Percentiles rank a stretch among this genome's conserved stretches.
Conservation (phyloP, 1,139 yeast species). For the Sugiyamaella pinicola region DNA sequence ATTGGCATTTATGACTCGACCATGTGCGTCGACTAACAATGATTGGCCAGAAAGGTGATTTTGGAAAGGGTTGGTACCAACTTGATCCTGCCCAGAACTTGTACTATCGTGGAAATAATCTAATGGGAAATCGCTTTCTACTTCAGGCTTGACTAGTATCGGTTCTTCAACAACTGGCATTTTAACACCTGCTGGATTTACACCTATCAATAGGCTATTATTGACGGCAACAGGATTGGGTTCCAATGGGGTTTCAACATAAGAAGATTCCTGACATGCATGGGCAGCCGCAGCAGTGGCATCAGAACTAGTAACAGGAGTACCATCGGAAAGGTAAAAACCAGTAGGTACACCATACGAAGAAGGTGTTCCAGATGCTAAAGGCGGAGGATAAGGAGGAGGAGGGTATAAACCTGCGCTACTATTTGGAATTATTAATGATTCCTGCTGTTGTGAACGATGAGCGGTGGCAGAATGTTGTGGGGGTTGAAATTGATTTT, state of each 20-base stretch:
- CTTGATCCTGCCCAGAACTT: conserved; percentile 1
- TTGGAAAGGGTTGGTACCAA: background rate
- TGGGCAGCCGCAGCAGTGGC: background rate
- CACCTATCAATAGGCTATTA: background rate
- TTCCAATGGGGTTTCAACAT: background rate
- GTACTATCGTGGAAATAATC: conserved; percentile 33
- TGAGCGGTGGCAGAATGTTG: background rate
- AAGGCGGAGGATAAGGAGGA: too few relatives aligned
- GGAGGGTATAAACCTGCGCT: background rate
- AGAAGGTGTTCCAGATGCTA: background rate
- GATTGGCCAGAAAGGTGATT: background rate
- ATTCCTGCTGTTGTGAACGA: background rate
- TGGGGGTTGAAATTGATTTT: background rate
- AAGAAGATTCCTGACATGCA: conserved; percentile 2
- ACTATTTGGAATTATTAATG: background rate
- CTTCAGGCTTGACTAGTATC: conserved; percentile 26
- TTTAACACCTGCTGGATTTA: background rate
- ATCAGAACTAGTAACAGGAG: background rate
- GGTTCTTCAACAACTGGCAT: conserved; percentile 23
- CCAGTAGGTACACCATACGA: background rate
- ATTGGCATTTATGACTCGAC: background rate
- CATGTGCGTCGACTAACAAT: background rate
- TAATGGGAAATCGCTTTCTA: conserved; percentile 38
- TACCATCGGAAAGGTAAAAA: background rate
- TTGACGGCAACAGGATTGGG: conserved; percentile 1